Conservation (phyloP, 1,139 yeast species). For the Candida sp. region DNA sequence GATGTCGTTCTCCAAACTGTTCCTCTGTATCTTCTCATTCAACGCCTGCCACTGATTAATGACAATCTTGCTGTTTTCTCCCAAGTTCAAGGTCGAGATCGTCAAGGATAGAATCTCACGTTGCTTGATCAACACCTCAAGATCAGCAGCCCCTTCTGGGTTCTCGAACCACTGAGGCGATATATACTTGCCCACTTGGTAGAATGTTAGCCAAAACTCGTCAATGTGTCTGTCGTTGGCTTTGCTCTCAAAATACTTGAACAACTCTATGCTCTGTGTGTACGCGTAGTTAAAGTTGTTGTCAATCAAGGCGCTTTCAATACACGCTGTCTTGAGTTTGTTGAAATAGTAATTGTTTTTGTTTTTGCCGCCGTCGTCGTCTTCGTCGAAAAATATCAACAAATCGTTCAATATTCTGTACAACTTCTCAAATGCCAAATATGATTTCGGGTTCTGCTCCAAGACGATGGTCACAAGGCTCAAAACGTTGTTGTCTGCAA, state of each 20-base stretch:
- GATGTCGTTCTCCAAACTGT: conserved; percentile 16
- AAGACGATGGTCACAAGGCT: conserved; percentile 41
- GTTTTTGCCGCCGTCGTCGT: background rate
- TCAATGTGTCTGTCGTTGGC: conserved; percentile 23
- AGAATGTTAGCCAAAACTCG: conserved; percentile 60
- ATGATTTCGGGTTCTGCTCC: conserved; percentile 60
- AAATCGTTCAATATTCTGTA: conserved; percentile 46
- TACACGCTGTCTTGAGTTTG: conserved; percentile 52
- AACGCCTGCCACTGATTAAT: conserved; percentile 41
- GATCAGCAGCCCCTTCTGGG: conserved; percentile 17
- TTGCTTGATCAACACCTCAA: conserved; percentile 41
- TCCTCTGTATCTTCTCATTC: conserved; percentile 30
- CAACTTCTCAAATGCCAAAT: conserved; percentile 50
- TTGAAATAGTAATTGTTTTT: conserved; percentile 25
- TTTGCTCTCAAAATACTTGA: conserved; percentile 21
- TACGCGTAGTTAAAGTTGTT: conserved; percentile 60
- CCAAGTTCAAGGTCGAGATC: conserved; percentile 21
- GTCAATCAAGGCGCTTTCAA: conserved; percentile 60
- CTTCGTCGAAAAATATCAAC: conserved; percentile 22
- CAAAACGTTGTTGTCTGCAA: conserved; percentile 24
- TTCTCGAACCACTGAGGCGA: conserved; percentile 52
- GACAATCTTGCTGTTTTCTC: conserved; percentile 34
- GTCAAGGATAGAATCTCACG: conserved; percentile 52
- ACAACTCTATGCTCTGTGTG: conserved; percentile 33
- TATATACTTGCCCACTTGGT: conserved; percentile 61